Percentiles rank a stretch among this genome's conserved stretches.
Conservation (phyloP, 202 grass and related monocot species). For the Panicum hallii region DNA sequence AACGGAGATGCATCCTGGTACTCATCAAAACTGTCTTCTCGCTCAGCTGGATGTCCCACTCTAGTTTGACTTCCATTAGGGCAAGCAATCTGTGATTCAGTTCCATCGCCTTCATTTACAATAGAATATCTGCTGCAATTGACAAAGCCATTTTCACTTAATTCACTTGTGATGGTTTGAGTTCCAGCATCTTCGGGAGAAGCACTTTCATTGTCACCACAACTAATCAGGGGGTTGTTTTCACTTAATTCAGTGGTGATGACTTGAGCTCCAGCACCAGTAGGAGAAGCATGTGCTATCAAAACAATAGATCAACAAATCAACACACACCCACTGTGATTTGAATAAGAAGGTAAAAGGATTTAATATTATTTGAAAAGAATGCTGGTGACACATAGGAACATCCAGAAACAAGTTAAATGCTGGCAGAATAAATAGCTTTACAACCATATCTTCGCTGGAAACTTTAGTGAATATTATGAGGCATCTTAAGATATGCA, state of each 20-base stretch:
- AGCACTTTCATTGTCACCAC: constrained; percentile 11
- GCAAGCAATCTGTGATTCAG: constrained; percentile 18
- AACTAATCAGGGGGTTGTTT: constrained; percentile 25
- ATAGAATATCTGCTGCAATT: constrained; percentile 21
- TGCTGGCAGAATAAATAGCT: constrained; percentile 6
- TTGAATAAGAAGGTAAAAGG: constrained; percentile 14
- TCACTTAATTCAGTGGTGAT: neutral
- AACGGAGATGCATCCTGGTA: constrained; percentile 60
- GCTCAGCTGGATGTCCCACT: constrained; percentile 26
- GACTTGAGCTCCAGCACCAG: constrained; percentile 34
- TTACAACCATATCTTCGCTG: neutral
- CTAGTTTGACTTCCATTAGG: constrained; percentile 33
- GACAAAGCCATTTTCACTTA: constrained; percentile 14
- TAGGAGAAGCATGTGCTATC: constrained; percentile 37
- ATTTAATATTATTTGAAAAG: neutral
- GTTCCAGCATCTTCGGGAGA: constrained; percentile 31
- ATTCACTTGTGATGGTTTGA: constrained; percentile 8
- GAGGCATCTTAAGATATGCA: neutral
- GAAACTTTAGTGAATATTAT: constrained; percentile 3
- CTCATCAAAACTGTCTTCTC: constrained; percentile 58
- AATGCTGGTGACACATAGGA: neutral
- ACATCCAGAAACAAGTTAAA: constrained; percentile 34
- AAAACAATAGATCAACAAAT: constrained; percentile 39
- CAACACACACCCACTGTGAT: neutral
- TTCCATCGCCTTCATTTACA: constrained; percentile 29